Base-by-base conservation (phyloP, 169 alveolate genomes). In the Babesia gibsoni region DNA sequence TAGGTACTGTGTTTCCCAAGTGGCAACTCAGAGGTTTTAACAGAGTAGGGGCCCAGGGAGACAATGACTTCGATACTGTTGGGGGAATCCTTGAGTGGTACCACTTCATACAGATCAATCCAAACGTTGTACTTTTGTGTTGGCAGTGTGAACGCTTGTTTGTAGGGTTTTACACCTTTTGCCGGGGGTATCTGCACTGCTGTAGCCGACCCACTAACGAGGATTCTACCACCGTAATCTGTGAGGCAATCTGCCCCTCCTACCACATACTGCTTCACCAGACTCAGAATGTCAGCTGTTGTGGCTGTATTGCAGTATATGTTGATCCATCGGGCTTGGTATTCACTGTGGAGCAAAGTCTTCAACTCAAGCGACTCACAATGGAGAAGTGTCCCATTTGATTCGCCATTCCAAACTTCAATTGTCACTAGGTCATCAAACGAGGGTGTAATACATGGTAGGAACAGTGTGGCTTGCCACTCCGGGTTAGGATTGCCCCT, bases 401-500 rank as follows among this genome's bases (percentile, higher is more conserved):
- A 41, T 33, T 63, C 77, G 25, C 88, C 83, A 37, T 80, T 86
- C 73, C 82, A 86, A 14, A 85, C 59, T 50, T 86, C 92, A 8
- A 86, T 32, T 27, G 87, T 83, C 46, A 86, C 84, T 59, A 73
- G 46, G 29, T 84, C 92, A 36, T 87, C 92, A 52, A 52, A 77
- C n/a, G 86, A 77, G 25, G 95, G 95, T 2, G 91, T 66, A 22
- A 86, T 49, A 39, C 92, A 89, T 0, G 95, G 95, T 35, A 91
- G 32, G 67, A 77, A 82, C 22, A 91, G 73, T 9, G 91, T 81
- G 20, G 92, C 39, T 53, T 91, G 90, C 95, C 95, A 91, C 2
- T 77, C 90, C 0, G 95, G 95, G 42, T 91, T 86, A 0, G 94
- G 89, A 30, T 73, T 91, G 57, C 83, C 91, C 52, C 77, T 82